A percentile compares a stretch with the other conserved stretches of the same genome.
phyloP scores from a whole-genome alignment of 2,329 filamentous ascomycete genomes.

The Fusarium sp. region DNA sequence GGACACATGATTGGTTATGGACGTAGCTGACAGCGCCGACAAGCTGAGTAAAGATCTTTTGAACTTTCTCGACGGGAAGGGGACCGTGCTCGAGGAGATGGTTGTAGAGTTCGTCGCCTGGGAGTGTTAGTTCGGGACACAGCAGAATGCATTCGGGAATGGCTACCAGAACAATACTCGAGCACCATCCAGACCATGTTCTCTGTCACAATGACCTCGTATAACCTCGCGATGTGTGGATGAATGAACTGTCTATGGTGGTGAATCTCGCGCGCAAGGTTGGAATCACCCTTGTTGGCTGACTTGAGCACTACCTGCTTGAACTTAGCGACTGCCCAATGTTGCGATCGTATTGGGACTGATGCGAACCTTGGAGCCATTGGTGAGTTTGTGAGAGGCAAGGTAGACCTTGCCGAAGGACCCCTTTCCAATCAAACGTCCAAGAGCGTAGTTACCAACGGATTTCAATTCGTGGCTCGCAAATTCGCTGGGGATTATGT shows the following conservation, averaged over 20 bases:
- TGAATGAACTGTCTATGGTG: conserved; percentile 98
- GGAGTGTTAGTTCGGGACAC: conserved; percentile 42
- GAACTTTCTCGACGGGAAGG: conserved; percentile 85
- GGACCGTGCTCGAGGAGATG: conserved; percentile 90
- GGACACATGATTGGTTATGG: conserved; percentile 93
- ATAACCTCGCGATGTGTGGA: conserved; percentile 94
- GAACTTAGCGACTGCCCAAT: conserved; percentile 8
- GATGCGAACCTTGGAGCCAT: conserved; percentile 86
- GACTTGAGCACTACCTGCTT: conserved; percentile 95
- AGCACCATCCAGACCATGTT: conserved; percentile 93
- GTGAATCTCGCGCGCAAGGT: conserved; percentile 96
- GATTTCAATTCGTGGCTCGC: conserved; percentile 88
- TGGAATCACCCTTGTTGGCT: conserved; percentile 93
- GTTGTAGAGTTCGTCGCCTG: conserved; percentile 96
- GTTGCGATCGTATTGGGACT: neutral
- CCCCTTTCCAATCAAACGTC: conserved; percentile 93
- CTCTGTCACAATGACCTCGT: conserved; percentile 98
- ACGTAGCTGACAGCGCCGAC: conserved; percentile 96
- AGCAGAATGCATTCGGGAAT: neutral
- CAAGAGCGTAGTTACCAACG: conserved; percentile 94
- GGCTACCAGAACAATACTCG: conserved; percentile 90
- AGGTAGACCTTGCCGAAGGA: conserved; percentile 99
- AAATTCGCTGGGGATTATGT: conserved; percentile 78
- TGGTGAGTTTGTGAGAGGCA: conserved; percentile 95
- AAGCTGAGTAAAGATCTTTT: conserved; percentile 95